phyloP scores from a whole-genome alignment of 306 rosid species.

The Leucaena leucocephala region DNA sequence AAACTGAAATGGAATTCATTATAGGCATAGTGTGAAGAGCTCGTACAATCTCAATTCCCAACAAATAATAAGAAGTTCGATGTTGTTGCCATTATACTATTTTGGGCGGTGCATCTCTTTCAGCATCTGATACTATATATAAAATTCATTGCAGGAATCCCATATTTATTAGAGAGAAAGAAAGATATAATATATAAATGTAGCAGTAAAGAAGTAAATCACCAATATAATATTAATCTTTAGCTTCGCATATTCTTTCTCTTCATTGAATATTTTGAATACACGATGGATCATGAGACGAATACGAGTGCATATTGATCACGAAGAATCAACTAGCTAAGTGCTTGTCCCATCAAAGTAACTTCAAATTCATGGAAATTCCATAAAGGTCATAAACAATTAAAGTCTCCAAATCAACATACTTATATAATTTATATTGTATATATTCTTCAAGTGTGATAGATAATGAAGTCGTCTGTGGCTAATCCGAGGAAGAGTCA shows the following conservation, averaged over 20 bases:
- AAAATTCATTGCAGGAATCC: background rate
- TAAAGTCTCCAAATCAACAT: no score
- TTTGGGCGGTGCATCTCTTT: constrained; percentile 66
- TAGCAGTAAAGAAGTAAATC: background rate
- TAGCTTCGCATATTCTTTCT: background rate
- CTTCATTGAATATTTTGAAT: background rate
- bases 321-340: constrained; percentile 16
- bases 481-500: no score
- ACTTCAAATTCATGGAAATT: constrained; percentile 54
- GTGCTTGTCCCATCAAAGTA: constrained; percentile 68
- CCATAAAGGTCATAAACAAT: constrained; percentile 21
- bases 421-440: no score
- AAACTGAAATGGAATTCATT: background rate
- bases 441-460: no score
- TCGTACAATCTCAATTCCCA: background rate
- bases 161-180: no score
- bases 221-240: background rate
- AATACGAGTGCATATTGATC: background rate
- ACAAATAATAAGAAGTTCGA: constrained; percentile 26
- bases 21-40: constrained; percentile 41
- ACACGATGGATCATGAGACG: background rate
- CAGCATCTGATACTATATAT: constrained; percentile 15
- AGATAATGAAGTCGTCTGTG: no score
- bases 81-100: constrained; percentile 58
- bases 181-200: no score